Base-by-base conservation (phyloP, 495 filamentous ascomycete species). In the Penicillium desertorum region DNA sequence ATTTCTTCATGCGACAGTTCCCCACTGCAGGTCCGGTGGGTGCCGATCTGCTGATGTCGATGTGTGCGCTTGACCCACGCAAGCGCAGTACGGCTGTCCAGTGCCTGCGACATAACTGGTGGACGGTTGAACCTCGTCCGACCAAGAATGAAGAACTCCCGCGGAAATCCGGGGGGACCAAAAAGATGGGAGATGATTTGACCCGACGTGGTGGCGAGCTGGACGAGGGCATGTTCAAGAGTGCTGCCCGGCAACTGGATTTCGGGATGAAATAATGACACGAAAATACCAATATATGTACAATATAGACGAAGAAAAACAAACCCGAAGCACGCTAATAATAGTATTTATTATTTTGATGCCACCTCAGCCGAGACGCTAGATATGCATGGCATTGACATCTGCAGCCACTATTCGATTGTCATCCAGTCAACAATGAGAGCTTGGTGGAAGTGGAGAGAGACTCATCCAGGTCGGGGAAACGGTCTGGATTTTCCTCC, bases 221-320 rank as follows among this genome's bases (percentile, higher is more conserved):
- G 46, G 86, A 90, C 19, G 83, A 87, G 23, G 79, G 82, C 12
- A 73, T 82, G 64, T 76, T 80, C 71, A 70, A 83, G 61, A 90
- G 88, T 65, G 89, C 96, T 25, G 91, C 95, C 32, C 82, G 92
- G 61, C 94, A 88, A 70, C 71, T 98, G 63, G 88, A 97, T 71
- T 98, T 98, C 51, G 61, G 83, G 4, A 71, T 75, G 65, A 84
- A 79, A 72, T 84, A 76, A 74, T 56, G 34, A 37, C 6, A 34
- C 30, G 27, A 34, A 34, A 34, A 34, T 12, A 34, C 30, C 12
- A 14, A 14, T 34, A 34, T 14, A 5, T 20, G 17, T 8, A 51
- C 32, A 25, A 16, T 6, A 51, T n/a, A 50, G 23, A 23, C 14
- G 23, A 37, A 25, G 23, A n/a, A 39, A 52, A 22, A 9, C 25